Conservation (phyloP, 208 protist species). For the Leishmania tropica region DNA sequence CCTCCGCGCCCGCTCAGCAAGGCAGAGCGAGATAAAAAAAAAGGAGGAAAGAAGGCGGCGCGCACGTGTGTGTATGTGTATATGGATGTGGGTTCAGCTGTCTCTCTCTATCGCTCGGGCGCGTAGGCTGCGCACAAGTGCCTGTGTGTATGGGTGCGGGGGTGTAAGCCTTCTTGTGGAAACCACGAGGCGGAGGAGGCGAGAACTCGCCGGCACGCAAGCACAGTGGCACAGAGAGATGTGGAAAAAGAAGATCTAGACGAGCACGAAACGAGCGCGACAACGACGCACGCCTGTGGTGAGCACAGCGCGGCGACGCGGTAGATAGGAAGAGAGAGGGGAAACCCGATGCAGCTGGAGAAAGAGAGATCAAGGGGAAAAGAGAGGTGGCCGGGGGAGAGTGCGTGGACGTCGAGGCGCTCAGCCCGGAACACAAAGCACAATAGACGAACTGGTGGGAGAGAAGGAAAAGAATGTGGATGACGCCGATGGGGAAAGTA, state of each 20-base stretch:
- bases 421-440: neutral
- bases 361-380: neutral
- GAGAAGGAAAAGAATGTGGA: neutral
- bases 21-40: neutral
- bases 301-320: neutral
- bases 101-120: neutral
- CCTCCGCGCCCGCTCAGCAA: too few species aligned
- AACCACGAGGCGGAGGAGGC: neutral
- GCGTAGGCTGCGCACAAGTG: neutral
- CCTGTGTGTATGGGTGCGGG: neutral
- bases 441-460: neutral
- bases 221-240: neutral
- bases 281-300: neutral
- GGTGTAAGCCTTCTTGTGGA: neutral
- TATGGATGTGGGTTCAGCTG: neutral
- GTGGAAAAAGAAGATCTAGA: neutral
- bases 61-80: neutral
- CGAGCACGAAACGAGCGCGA: neutral
- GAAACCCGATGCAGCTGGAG: slow-evolving; percentile 2
- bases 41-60: too few species aligned
- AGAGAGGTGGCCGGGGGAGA: neutral
- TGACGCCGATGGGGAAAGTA: neutral
- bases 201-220: neutral
- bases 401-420: neutral
- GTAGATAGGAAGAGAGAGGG: slow-evolving; percentile 8